These are phyloP conservation scores for Thermomucor indicae-seudaticae DNA, from an alignment of 371 early-diverging fungal genomes.

Conservation along the genomic window DNA sequence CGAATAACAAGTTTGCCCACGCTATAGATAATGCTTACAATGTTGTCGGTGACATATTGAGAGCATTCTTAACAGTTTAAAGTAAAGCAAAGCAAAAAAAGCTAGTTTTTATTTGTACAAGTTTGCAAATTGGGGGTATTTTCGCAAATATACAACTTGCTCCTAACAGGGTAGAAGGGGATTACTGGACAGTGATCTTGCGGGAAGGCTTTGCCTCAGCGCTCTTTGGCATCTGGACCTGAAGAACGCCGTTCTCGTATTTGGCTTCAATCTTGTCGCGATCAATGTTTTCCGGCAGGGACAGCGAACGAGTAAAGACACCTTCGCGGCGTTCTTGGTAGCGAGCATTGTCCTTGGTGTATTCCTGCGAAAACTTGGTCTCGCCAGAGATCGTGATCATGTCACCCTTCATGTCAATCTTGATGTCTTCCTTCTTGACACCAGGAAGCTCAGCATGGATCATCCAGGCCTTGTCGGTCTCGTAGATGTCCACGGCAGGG, in stretches of 20 bases:
- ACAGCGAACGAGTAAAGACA: conserved; percentile 44
- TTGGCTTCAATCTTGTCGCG: conserved; percentile 49
- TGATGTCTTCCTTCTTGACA: conserved; percentile 23
- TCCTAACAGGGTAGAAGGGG: no score
- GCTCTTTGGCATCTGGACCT: conserved; percentile 46
- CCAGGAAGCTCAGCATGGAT: conserved; percentile 24
- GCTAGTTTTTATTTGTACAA: no score
- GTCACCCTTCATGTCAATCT: conserved; percentile 14
- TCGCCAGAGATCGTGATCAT: conserved; percentile 13
- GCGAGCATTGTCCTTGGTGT: conserved; percentile 20
- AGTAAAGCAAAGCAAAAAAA: no score
- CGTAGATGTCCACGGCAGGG: conserved; percentile 19
- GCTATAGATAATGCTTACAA: no score
- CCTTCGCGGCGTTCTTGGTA: conserved; percentile 52
- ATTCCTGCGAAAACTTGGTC: conserved; percentile 4
- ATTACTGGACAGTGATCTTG: conserved; percentile 7
- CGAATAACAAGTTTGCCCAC: no score
- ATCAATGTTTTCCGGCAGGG: conserved; percentile 44
- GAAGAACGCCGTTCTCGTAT: conserved; percentile 53
- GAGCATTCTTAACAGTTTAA: no score
- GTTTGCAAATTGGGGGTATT: background rate
- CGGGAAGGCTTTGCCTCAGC: conserved; percentile 4
- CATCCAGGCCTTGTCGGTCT: conserved; percentile 15
- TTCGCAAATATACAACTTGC: no score
- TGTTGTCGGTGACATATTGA: no score